Percentiles rank a stretch among this genome's conserved stretches.
These are phyloP conservation scores for Cercis canadensis DNA, from an alignment of 306 rosid genomes.

Conservation along the genomic window DNA sequence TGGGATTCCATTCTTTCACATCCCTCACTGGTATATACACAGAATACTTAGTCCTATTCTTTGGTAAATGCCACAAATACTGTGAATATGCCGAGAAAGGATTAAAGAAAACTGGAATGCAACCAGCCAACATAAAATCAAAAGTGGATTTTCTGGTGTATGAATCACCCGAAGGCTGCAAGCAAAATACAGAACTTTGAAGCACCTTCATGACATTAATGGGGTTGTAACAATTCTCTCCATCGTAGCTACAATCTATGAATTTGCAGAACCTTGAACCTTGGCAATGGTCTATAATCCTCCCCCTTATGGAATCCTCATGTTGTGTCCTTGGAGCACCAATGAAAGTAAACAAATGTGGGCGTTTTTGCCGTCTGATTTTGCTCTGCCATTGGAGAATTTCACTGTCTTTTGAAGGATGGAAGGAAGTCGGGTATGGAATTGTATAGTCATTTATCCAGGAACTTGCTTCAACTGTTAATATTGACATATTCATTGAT, in stretches of 20 bases:
- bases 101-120: slow-evolving; percentile 90
- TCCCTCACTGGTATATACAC: slow-evolving; percentile 76
- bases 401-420: slow-evolving; percentile 53
- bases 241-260: slow-evolving; percentile 66
- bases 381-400: slow-evolving; percentile 59
- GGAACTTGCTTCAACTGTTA: slow-evolving; percentile 84
- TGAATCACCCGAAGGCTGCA: slow-evolving; percentile 91
- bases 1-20: slow-evolving; percentile 56
- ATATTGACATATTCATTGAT: slow-evolving; percentile 81
- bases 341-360: slow-evolving; percentile 63
- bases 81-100: slow-evolving; percentile 90
- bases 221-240: slow-evolving; percentile 69
- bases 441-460: slow-evolving; percentile 89
- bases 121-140: slow-evolving; percentile 83
- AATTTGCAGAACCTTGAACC: slow-evolving; percentile 57
- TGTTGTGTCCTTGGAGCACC: slow-evolving; percentile 86
- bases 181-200: slow-evolving; percentile 67
- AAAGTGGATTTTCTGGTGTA: slow-evolving; percentile 88
- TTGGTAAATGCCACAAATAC: slow-evolving; percentile 76
- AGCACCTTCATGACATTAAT: slow-evolving; percentile 61
- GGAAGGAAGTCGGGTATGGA: slow-evolving; percentile 85
- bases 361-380: slow-evolving; percentile 51
- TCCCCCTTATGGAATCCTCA: slow-evolving; percentile 58
- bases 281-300: slow-evolving; percentile 66
- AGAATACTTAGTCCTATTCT: slow-evolving; percentile 62